These are phyloP conservation scores for Pythium sp. DNA, from an alignment of 352 stramenopile genomes.

Conservation along the genomic window DNA sequence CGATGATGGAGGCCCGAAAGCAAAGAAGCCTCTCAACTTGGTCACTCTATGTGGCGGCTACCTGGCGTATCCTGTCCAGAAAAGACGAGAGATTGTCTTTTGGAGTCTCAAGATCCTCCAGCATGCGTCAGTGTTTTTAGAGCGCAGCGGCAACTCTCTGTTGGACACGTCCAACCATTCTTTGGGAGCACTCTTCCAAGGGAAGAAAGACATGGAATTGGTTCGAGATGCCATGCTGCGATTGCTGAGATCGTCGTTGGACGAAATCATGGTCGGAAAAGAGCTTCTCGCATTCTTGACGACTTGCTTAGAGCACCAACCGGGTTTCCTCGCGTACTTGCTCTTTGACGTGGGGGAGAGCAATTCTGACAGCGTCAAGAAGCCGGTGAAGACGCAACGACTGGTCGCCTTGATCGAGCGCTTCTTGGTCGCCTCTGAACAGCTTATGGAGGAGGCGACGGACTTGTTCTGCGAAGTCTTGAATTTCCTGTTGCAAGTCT, in stretches of 20 bases:
- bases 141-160: constrained; percentile 5
- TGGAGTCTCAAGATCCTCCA: constrained; percentile 55
- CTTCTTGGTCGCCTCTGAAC: constrained; percentile 57
- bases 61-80: constrained; percentile 41
- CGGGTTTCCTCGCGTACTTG: constrained; percentile 54
- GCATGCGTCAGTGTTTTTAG: constrained; percentile 29
- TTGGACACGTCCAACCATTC: constrained; percentile 33
- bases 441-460: constrained; percentile 48
- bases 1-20: constrained; percentile 35
- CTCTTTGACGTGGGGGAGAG: constrained; percentile 35
- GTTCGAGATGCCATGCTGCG: constrained; percentile 40
- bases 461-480: constrained; percentile 61
- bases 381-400: constrained; percentile 22
- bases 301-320: constrained; percentile 53
- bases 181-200: constrained; percentile 49
- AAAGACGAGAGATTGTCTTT: constrained; percentile 33
- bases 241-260: constrained; percentile 30
- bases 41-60: constrained; percentile 54
- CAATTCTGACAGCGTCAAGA: constrained; percentile 8
- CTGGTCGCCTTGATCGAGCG: constrained; percentile 44
- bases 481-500: constrained; percentile 54
- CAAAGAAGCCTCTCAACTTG: constrained; percentile 39
- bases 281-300: constrained; percentile 54
- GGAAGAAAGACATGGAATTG: constrained; percentile 32
- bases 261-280: constrained; percentile 28